Conservation (phyloP, 1,284 basidiomycete species). For the Ceratobasidium sp. region DNA sequence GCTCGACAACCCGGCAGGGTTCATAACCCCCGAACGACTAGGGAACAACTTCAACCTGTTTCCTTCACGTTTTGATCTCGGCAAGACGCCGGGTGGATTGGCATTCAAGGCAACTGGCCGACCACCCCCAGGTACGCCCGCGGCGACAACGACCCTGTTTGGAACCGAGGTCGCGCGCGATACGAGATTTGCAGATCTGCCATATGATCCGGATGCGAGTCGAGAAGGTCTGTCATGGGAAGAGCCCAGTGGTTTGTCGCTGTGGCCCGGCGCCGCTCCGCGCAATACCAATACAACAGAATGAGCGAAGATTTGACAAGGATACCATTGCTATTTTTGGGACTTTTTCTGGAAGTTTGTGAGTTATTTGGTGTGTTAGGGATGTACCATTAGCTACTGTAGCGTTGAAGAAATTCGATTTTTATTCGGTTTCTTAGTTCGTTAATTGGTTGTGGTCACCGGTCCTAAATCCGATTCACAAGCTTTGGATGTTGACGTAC, state of each 20-base stretch:
- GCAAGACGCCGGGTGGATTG: constrained; percentile 25
- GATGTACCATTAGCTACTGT: constrained; percentile 28
- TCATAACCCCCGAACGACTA: constrained; percentile 24
- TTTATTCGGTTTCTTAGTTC: constrained; percentile 2
- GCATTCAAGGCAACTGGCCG: constrained; percentile 31
- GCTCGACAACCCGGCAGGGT: constrained; percentile 5
- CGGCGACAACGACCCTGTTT: constrained; percentile 26
- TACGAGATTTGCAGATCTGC: constrained; percentile 28
- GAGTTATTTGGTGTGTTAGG: background rate
- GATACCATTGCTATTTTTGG: background rate
- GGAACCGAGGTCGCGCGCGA: constrained; percentile 33
- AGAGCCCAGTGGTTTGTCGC: background rate
- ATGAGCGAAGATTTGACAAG: background rate
- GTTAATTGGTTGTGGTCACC: constrained; percentile 9
- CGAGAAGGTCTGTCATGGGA: constrained; percentile 24
- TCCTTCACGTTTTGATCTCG: constrained; percentile 14
- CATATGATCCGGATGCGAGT: constrained; percentile 26
- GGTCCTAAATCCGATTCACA: constrained; percentile 8
- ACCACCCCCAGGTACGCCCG: constrained; percentile 20
- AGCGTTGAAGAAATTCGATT: constrained; percentile 3
- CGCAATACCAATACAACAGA: background rate
- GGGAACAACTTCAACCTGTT: constrained; percentile 23
- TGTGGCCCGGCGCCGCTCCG: constrained; percentile 1
- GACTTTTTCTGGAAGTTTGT: constrained; percentile 8
- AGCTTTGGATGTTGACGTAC: constrained; percentile 2